Base-by-base conservation (phyloP, 2,329 filamentous ascomycete genomes). In the Coniochaeta sp. region DNA sequence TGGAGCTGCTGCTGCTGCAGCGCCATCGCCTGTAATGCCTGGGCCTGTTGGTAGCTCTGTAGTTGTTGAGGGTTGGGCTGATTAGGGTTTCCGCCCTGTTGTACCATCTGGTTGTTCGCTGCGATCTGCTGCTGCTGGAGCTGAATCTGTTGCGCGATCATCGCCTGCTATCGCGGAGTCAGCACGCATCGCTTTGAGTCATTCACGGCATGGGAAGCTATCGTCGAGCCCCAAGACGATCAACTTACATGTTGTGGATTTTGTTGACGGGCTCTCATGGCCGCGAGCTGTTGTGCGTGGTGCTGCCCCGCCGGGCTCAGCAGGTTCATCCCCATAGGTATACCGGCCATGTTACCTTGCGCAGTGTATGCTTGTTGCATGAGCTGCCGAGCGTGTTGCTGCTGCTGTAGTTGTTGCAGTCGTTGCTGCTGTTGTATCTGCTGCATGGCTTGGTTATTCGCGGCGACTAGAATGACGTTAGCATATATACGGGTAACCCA, bases 361-460 rank as follows among this genome's bases (percentile, higher is more conserved):
- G 58, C 61, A 52, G n/a, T 6, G 38, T 42, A 24, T 42, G 69
- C 72, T 56, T 82, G 79, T 57, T 82, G 78, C 68, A 82, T 72
- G 53, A 81, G 65, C 55, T 83, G 78, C 49, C 76, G 69, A 52
- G 20, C 10, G 18, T 77, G 71, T 52, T 73, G 70, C 52, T 78
- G 77, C 55, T 81, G 77, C 42, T 83, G 79, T 35, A 81, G 71
- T 31, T 73, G 71, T 48, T 75, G 65, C 4, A 78, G 68, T 52
- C 81, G 75, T 55, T 82, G 79, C 56, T 83, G 79, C 56, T 83
- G 79, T 49, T 74, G 75, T 54, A 80, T 60, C 49, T 74, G 71
- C 52, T 75, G 61, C 28, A 31, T 31, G 24, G 63, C 59, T 22
- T 63, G 67, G 50, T 65, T 69, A 54, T 66, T 65, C 14, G 59